phyloP scores from a whole-genome alignment of 164 flowering plant species.

The Platanus orientalis region DNA sequence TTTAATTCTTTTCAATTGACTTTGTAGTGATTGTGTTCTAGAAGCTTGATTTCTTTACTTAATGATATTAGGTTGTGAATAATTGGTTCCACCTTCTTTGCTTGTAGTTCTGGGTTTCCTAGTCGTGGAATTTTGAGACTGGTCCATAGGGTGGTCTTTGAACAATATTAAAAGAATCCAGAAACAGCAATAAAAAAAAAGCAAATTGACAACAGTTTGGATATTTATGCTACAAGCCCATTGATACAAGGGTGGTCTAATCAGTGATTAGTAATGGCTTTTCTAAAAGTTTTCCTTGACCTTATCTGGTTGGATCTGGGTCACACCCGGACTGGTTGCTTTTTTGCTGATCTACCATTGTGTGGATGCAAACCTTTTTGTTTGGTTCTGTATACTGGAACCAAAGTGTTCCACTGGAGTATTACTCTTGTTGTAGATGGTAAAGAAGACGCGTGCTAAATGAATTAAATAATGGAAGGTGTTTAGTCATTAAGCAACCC shows the following conservation, averaged over 20 bases:
- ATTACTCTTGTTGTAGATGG: no score
- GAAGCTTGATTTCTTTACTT: slow-evolving; percentile 5
- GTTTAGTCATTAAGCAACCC: no score
- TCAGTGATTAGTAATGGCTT: slow-evolving; percentile 3
- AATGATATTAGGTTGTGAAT: slow-evolving; percentile 16
- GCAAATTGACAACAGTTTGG: neutral
- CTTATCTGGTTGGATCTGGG: neutral
- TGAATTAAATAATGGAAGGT: no score
- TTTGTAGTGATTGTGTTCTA: slow-evolving; percentile 12
- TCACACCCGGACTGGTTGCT: no score
- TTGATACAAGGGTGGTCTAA: neutral
- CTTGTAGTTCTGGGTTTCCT: no score
- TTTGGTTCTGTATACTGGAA: no score
- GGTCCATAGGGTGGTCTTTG: slow-evolving; percentile 44
- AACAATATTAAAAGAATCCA: slow-evolving; percentile 20
- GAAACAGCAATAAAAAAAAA: no score
- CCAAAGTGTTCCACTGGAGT: no score
- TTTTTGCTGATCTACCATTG: no score
- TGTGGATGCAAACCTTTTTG: no score
- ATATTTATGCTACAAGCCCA: neutral
- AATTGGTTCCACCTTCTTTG: slow-evolving; percentile 48
- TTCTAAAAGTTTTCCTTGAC: neutral
- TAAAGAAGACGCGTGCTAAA: no score
- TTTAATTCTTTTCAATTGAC: neutral
- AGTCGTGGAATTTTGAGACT: slow-evolving; percentile 27